These are phyloP conservation scores for Sporothrix euskadiensis DNA, from an alignment of 2,329 filamentous ascomycete genomes.

Conservation along the genomic window DNA sequence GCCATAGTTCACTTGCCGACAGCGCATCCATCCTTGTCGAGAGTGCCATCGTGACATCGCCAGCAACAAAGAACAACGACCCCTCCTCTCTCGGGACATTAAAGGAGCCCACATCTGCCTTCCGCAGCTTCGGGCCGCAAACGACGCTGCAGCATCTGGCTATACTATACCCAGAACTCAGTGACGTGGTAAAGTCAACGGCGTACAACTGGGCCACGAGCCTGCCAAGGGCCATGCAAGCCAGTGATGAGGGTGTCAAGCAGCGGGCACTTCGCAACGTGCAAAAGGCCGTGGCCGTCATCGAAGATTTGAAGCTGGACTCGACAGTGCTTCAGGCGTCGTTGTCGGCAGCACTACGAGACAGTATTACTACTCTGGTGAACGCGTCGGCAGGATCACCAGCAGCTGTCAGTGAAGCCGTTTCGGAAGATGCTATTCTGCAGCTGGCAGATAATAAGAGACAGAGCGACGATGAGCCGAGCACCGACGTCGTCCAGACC, in stretches of 20 bases:
- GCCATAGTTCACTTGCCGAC: slow-evolving; percentile 68
- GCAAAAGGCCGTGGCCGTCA: slow-evolving; percentile 67
- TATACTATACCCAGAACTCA: slow-evolving; percentile 54
- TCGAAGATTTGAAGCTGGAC: slow-evolving; percentile 63
- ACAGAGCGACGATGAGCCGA: background rate
- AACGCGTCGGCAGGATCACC: slow-evolving; percentile 40
- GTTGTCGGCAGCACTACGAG: slow-evolving; percentile 68
- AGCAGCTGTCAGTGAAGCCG: slow-evolving; percentile 37
- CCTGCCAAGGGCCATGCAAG: slow-evolving; percentile 79
- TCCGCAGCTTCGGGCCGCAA: slow-evolving; percentile 25
- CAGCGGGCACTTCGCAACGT: slow-evolving; percentile 72
- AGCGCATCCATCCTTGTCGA: slow-evolving; percentile 74
- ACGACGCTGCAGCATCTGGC: slow-evolving; percentile 54
- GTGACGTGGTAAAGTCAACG: slow-evolving; percentile 62
- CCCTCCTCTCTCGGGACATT: background rate
- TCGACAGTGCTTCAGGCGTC: slow-evolving; percentile 67
- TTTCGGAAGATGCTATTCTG: slow-evolving; percentile 34
- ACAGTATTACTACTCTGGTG: slow-evolving; percentile 62
- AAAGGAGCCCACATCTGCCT: background rate
- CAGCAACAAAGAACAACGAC: background rate
- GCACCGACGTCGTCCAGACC: background rate
- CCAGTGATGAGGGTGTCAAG: slow-evolving; percentile 77
- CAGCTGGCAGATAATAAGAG: background rate
- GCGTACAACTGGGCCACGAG: slow-evolving; percentile 80
- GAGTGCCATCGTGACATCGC: slow-evolving; percentile 66